Evolutionary conservation across 225 moss, liverwort and hornwort species (phyloP).

Genomic region (Sphagnum contortum): DNA sequence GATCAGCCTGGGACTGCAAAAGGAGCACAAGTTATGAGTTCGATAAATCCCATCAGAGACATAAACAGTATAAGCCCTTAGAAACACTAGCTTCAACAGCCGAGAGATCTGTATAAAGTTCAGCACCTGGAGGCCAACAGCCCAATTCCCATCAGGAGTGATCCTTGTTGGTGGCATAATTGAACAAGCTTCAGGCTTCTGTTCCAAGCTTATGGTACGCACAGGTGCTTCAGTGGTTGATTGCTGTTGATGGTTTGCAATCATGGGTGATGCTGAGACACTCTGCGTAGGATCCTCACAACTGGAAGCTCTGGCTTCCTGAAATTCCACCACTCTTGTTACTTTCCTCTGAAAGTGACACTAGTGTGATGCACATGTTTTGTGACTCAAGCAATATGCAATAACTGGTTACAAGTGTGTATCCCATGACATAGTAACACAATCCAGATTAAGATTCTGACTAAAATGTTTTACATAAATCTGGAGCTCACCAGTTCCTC

Average conservation of each 20-base stretch:
- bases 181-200: conserved; percentile 35
- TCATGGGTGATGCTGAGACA: conserved; percentile 33
- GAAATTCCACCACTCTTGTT: conserved; percentile 21
- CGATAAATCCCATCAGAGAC: no score
- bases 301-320: conserved; percentile 18
- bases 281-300: conserved; percentile 28
- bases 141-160: conserved; percentile 48
- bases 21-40: no score
- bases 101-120: no score
- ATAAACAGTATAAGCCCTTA: no score
- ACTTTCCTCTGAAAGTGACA: conserved; percentile 12
- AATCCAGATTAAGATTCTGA: background rate
- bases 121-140: conserved; percentile 33
- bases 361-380: no score
- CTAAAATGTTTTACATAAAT: conserved; percentile 8
- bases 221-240: conserved; percentile 16
- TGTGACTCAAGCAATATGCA: background rate
- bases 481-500: conserved; percentile 45
- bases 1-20: conserved; percentile 34
- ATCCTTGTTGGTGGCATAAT: conserved; percentile 33
- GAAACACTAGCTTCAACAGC: no score
- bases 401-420: no score
- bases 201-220: conserved; percentile 40
- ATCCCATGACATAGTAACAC: no score
- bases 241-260: conserved; percentile 19